These are phyloP conservation scores for Candida montana DNA, from an alignment of 805 yeast genomes.

Conservation along the genomic window DNA sequence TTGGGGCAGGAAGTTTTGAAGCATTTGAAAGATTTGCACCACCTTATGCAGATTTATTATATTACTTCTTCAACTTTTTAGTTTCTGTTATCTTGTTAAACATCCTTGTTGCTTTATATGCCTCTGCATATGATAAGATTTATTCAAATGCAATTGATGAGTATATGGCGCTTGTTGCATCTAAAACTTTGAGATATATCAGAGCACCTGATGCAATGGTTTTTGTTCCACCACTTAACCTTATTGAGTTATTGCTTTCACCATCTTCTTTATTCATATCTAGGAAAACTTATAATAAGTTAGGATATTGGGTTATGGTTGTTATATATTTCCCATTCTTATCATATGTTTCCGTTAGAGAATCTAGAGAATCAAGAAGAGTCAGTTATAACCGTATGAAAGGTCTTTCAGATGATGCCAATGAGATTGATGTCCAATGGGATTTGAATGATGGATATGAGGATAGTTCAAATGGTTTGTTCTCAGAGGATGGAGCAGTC, in stretches of 20 bases:
- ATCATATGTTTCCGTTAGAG: slow-evolving; percentile 54
- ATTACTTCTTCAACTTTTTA: slow-evolving; percentile 71
- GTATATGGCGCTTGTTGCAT: slow-evolving; percentile 77
- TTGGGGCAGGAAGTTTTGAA: slow-evolving; percentile 69
- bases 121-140: slow-evolving; percentile 77
- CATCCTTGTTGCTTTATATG: slow-evolving; percentile 77
- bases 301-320: slow-evolving; percentile 57
- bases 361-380: slow-evolving; percentile 61
- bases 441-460: slow-evolving; percentile 71
- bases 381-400: slow-evolving; percentile 64
- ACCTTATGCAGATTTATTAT: slow-evolving; percentile 79
- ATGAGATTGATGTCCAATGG: slow-evolving; percentile 76
- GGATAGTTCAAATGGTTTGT: slow-evolving; percentile 29
- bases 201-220: slow-evolving; percentile 86
- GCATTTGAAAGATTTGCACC: slow-evolving; percentile 70
- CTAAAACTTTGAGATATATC: slow-evolving; percentile 75
- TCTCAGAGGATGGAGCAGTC: slow-evolving; percentile 24
- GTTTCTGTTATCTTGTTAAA: slow-evolving; percentile 73
- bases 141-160: slow-evolving; percentile 81
- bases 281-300: slow-evolving; percentile 27
- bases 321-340: slow-evolving; percentile 66
- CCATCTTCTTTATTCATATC: slow-evolving; percentile 40
- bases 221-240: slow-evolving; percentile 79
- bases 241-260: slow-evolving; percentile 54
- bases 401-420: slow-evolving; percentile 70